Evolutionary conservation across 805 yeast species (phyloP).

Genomic region (Kuraishia molischiana): DNA sequence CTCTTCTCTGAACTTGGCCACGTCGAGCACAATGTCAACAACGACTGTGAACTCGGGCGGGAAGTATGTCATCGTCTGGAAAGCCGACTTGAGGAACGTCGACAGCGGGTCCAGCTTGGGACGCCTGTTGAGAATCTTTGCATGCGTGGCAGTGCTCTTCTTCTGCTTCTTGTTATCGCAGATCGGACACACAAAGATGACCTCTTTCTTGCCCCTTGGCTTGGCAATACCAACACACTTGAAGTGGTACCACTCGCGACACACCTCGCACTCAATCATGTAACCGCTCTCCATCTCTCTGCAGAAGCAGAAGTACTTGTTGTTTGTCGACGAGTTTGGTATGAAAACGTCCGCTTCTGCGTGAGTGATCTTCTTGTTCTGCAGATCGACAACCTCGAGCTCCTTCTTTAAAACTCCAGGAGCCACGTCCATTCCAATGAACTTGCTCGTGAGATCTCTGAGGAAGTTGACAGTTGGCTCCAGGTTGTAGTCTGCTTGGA

Average conservation of each 20-base stretch:
- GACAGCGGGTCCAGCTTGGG: constrained; percentile 1
- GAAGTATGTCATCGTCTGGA: constrained; percentile 6
- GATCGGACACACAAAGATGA: constrained; percentile 41
- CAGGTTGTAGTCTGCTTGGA: background rate
- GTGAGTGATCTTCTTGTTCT: background rate
- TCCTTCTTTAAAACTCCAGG: background rate
- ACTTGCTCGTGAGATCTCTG: background rate
- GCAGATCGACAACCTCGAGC: background rate
- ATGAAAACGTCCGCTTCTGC: background rate
- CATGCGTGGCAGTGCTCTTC: background rate
- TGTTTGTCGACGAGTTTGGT: background rate
- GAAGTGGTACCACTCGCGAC: constrained; percentile 67
- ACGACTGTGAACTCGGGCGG: constrained; percentile 10
- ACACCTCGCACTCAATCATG: constrained; percentile 63
- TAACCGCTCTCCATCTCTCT: constrained; percentile 48
- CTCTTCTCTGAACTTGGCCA: constrained; percentile 6
- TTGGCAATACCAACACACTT: constrained; percentile 35
- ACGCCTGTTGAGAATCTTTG: background rate
- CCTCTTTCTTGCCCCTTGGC: constrained; percentile 10
- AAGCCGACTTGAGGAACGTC: constrained; percentile 8
- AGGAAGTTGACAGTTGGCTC: background rate
- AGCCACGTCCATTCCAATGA: background rate
- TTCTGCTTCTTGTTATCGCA: constrained; percentile 28
- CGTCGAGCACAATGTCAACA: constrained; percentile 7
- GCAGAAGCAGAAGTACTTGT: constrained; percentile 44